Percentiles rank a stretch among this genome's conserved stretches.
These are phyloP conservation scores for Penicillium macrosclerotiorum DNA, from an alignment of 495 filamentous ascomycete species.

Conservation along the genomic window DNA sequence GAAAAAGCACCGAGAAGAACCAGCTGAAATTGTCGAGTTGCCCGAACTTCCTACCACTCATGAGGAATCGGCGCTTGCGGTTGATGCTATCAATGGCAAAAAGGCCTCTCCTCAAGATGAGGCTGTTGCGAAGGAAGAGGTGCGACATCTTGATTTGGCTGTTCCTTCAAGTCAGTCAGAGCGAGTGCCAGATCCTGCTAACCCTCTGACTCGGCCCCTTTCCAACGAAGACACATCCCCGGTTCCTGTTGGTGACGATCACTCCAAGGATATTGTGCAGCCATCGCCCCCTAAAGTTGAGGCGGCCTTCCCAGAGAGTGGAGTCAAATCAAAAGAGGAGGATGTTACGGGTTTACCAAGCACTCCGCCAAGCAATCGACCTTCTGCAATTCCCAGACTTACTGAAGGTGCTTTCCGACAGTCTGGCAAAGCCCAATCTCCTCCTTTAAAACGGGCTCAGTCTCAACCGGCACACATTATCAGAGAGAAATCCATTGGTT, in stretches of 20 bases:
- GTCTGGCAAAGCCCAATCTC: slow-evolving; percentile 49
- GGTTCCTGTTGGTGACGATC: slow-evolving; percentile 7
- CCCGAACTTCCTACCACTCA: slow-evolving; percentile 5
- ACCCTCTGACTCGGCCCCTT: slow-evolving; percentile 3
- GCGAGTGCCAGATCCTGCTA: slow-evolving; percentile 5
- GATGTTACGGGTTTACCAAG: slow-evolving; percentile 8
- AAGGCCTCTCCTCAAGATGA: slow-evolving; percentile 25
- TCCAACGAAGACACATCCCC: slow-evolving; percentile 7
- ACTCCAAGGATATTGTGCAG: slow-evolving; percentile 6
- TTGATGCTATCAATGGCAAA: slow-evolving; percentile 12
- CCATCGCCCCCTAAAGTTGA: slow-evolving; percentile 8
- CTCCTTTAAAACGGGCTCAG: slow-evolving; percentile 66
- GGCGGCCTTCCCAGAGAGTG: not conserved
- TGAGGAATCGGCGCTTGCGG: slow-evolving; percentile 14
- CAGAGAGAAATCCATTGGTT: slow-evolving; percentile 25
- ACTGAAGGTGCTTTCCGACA: slow-evolving; percentile 42
- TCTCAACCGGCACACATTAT: slow-evolving; percentile 60
- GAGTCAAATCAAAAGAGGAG: slow-evolving; percentile 2
- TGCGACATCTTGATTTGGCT: slow-evolving; percentile 73
- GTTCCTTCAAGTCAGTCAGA: slow-evolving; percentile 45
- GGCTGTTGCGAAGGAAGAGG: slow-evolving; percentile 44
- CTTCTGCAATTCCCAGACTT: slow-evolving; percentile 53
- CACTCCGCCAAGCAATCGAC: slow-evolving; percentile 27
- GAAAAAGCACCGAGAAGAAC: slow-evolving; percentile 29
- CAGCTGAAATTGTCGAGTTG: slow-evolving; percentile 17